Evolutionary conservation across 768 basidiomycete species (phyloP).

Genomic region (Tricholoma flavovirens): DNA sequence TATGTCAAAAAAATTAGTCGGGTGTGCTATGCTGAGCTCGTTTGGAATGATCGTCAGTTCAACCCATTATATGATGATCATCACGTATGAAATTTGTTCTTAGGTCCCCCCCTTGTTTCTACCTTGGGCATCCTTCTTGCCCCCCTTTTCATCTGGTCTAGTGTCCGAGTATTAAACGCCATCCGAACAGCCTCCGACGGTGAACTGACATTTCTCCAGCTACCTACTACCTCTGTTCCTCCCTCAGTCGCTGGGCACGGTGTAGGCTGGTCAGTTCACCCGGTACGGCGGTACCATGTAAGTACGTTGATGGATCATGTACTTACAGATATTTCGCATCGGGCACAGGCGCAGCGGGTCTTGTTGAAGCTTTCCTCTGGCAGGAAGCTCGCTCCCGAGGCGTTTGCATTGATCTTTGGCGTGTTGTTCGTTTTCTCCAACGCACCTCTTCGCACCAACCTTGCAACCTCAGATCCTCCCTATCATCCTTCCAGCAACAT

Average conservation of each 20-base stretch:
- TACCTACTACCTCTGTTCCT: conserved; percentile 77
- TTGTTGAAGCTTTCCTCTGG: conserved; percentile 91
- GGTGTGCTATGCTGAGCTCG: conserved; percentile 72
- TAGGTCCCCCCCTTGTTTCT: conserved; percentile 70
- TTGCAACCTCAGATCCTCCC: conserved; percentile 61
- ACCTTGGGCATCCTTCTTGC: conserved; percentile 70
- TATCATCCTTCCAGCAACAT: conserved; percentile 69
- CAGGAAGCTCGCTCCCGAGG: conserved; percentile 87
- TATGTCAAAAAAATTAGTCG: conserved; percentile 69
- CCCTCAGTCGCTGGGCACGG: conserved; percentile 68
- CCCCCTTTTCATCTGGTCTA: conserved; percentile 81
- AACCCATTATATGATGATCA: neutral
- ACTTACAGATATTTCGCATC: conserved; percentile 78
- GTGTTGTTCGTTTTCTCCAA: conserved; percentile 19
- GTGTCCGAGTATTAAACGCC: neutral
- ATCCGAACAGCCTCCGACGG: conserved; percentile 69
- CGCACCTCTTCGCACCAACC: neutral
- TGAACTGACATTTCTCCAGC: conserved; percentile 89
- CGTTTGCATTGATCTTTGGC: conserved; percentile 75
- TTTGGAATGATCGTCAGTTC: conserved; percentile 80
- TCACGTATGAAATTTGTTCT: neutral
- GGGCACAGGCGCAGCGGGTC: conserved; percentile 91
- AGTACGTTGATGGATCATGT: neutral
- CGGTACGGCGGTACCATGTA: neutral
- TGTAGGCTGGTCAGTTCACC: conserved; percentile 47